phyloP scores from a whole-genome alignment of 2,329 filamentous ascomycete species.

The Neocatenulostroma microsporum region DNA sequence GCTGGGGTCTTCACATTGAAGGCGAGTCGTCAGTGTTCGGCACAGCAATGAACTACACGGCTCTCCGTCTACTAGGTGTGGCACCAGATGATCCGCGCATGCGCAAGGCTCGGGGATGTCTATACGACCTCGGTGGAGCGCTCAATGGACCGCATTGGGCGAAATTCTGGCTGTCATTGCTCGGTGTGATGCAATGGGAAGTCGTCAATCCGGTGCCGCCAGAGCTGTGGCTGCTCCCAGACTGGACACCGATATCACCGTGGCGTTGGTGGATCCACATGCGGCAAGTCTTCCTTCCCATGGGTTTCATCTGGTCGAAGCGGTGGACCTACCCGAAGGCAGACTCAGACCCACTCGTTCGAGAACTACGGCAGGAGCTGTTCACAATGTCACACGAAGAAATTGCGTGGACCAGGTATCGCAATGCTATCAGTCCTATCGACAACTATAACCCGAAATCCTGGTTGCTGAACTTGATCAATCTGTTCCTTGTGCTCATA shows the following conservation, averaged over 20 bases:
- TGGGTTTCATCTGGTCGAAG: slow-evolving; percentile 84
- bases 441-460: slow-evolving; percentile 95
- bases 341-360: slow-evolving; percentile 57
- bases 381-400: slow-evolving; percentile 69
- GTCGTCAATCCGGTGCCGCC: slow-evolving; percentile 90
- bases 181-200: slow-evolving; percentile 81
- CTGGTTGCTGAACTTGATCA: slow-evolving; percentile 68
- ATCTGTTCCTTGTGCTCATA: slow-evolving; percentile 69
- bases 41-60: slow-evolving; percentile 78
- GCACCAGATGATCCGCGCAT: slow-evolving; percentile 76
- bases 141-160: slow-evolving; percentile 83
- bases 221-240: slow-evolving; percentile 64
- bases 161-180: slow-evolving; percentile 88
- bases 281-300: slow-evolving; percentile 88
- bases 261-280: slow-evolving; percentile 67
- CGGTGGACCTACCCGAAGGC: slow-evolving; percentile 64
- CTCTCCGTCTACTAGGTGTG: slow-evolving; percentile 72
- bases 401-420: slow-evolving; percentile 68
- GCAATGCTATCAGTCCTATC: slow-evolving; percentile 68
- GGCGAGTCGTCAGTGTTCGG: slow-evolving; percentile 88
- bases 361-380: slow-evolving; percentile 68
- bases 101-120: slow-evolving; percentile 70
- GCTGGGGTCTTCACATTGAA: slow-evolving; percentile 95
- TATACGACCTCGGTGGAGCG: slow-evolving; percentile 82
- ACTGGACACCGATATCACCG: slow-evolving; percentile 29